Conservation (phyloP, 2,329 filamentous ascomycete genomes). For the Stagonosporopsis vannaccii region DNA sequence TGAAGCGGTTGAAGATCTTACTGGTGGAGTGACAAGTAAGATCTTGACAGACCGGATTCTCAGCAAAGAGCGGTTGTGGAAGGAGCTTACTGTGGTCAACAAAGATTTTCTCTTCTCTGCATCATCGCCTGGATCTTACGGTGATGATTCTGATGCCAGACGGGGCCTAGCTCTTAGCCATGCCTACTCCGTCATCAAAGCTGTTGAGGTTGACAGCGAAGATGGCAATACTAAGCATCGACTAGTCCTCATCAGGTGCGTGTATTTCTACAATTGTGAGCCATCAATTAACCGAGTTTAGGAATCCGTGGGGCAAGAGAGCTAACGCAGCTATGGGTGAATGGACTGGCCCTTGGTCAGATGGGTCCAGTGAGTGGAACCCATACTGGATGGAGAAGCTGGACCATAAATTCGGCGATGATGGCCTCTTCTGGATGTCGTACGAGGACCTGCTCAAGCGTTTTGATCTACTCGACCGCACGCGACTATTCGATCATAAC, state of each 20-base stretch:
- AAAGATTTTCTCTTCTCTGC: conserved; percentile 79
- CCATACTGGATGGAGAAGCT: conserved; percentile 77
- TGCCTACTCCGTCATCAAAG: conserved; percentile 65
- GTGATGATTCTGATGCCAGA: conserved; percentile 65
- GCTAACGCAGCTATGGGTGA: conserved; percentile 55
- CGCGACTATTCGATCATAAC: conserved; percentile 64
- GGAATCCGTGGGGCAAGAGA: conserved; percentile 81
- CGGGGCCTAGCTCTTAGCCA: conserved; percentile 53
- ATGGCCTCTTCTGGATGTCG: conserved; percentile 71
- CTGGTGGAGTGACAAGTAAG: conserved; percentile 73
- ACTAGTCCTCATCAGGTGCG: conserved; percentile 67
- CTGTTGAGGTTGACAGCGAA: conserved; percentile 60
- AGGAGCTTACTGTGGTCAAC: conserved; percentile 77
- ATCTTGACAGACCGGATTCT: conserved; percentile 73
- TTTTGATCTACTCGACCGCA: conserved; percentile 66
- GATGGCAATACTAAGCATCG: conserved; percentile 49
- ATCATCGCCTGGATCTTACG: conserved; percentile 60
- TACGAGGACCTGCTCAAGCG: conserved; percentile 65
- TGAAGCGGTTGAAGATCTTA: conserved; percentile 63
- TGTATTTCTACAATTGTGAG: background rate
- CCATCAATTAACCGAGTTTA: conserved; percentile 29
- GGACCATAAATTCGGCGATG: conserved; percentile 75
- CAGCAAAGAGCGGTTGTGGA: conserved; percentile 82
- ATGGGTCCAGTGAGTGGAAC: conserved; percentile 85
- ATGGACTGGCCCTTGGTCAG: conserved; percentile 82